Evolutionary conservation across 2,329 filamentous ascomycete genomes (phyloP), one percentile per base, ranked within the genome.

Genomic region (Hypoxylon sp.): DNA sequence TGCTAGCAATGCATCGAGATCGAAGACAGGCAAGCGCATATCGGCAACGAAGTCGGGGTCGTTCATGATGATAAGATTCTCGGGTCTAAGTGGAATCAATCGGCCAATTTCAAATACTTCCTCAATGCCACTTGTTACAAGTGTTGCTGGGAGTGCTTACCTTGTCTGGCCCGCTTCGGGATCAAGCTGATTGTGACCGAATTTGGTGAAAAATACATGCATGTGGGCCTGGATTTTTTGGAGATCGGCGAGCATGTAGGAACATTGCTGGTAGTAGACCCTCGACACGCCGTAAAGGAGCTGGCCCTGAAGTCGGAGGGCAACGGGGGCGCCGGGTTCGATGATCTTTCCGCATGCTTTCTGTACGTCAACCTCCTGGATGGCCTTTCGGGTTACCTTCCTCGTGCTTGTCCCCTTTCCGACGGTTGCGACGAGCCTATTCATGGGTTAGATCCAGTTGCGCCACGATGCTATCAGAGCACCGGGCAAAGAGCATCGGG

Each of bases 271-370:
- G 24, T 87, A 84, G 76, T 93, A 97, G 17, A 98, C 93, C 50
- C 91, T 87, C 2, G 93, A 91, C 15, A 97, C 87, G 4, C 94
- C 94, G 74, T 91, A 94, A 26, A 99, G 87, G 17, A 99, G 83
- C 70, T 90, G 97, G 15, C 93, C 91, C 74, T 98, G 94, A 20
- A 99, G 85, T 34, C 95, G 89, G 68, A 99, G 79, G 4, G 95
- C 94, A 79, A 99, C 90, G 2, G 95, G 95, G 1, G 91, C 92
- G 5, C 90, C 91, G 0, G 71, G 93, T 59, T 92, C 85, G 37
- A 92, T 87, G 74, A 99, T 97, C n/a, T 90, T 95, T 67, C 90
- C 85, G 77, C 94, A 97, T 59, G 95, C 94, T 73, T 91, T 93
- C 34, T 88, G 84, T 24, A 99, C 89, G 72, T 98, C 86, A 69